Base-by-base conservation (phyloP, 1,284 basidiomycete genomes). In the Heliocybe sulcata region DNA sequence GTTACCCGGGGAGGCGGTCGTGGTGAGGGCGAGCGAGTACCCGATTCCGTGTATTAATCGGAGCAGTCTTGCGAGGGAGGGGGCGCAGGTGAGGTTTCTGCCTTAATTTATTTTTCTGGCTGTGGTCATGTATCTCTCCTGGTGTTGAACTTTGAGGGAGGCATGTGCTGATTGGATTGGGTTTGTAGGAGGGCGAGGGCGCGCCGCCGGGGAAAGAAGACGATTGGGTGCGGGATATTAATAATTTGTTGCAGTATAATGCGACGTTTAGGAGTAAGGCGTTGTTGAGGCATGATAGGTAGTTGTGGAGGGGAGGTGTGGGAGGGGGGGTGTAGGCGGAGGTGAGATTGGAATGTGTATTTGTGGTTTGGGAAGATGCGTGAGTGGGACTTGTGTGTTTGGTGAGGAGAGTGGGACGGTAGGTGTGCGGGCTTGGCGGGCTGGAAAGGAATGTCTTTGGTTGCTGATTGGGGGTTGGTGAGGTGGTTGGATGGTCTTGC, bases 201-300 rank as follows among this genome's bases (percentile, higher is more conserved):
- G 33, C 22, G 8, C 33, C 52, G 23, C 83, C 89, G 0, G 90
- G 90, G 6, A 90, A 90, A 63, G 92, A 92, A 62, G 91, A 94
- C 61, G 92, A 94, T 63, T 98, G 95, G 95, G 93, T 98, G 22
- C 77, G 91, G 57, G 96, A 98, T 68, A 97, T 98, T 71, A 98
- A 98, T 67, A 93, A 90, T 59, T 70, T 95, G 56, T 70, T 95
- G 56, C 92, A 94, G 71, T 95, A 94, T 71, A 95, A 95, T 61
- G 89, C 89, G 29, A 92, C 92, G 0, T 95, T 95, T 69, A 74
- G 90, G 67, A 94, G 92, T 70, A 95, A 94, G 71, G 88, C 87
- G 10, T 70, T 90, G 56, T 66, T 88, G 59, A 72, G 83, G 61
- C 84, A 90, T 62, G 80, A 77, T 63, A 73, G 82, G 59, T 12